Evolutionary conservation across 345 rosid species (phyloP), one percentile per base, ranked within the genome.

Genomic region (Populus davidiana): DNA sequence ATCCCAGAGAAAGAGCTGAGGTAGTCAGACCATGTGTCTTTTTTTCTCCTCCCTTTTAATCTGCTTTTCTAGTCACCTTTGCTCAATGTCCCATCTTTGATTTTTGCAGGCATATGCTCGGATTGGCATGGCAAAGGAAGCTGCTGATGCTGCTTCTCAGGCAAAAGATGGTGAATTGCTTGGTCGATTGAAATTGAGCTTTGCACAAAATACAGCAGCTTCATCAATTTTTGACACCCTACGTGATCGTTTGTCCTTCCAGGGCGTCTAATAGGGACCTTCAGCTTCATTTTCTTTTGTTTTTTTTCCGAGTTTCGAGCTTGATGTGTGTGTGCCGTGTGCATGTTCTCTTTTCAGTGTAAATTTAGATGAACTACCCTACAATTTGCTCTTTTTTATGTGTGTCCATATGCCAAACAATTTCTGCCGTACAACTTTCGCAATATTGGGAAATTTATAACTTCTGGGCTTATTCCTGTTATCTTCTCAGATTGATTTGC

Each of bases 41-140:
- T 43, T 16, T 41, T 10, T 44, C 11, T 23, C 62, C 2, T 66
- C 23, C 43, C 29, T 39, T 18, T 4, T 38, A 29, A 16, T 69
- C 10, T 18, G 54, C 1, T 0, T 70, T 62, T 20, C 14, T 12
- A 10, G 5, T 50, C 16, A 66, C 31, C 36, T 62, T 52, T 61
- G 56, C 31, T 80, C 43, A 75, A 77, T n/a, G 16, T 0, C 25
- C 56, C 56, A n/a, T 69, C 31, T 75, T 20, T 35, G 23, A 25
- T 47, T 65, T 61, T 70, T 20, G n/a, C 84, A 96, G 99, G 91
- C 97, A 50, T 96, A 88, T 81, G 97, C 98, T 79, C 90, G 93
- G 80, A 90, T 96, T 67, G 99, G 95, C 74, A 93, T 96, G 98
- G 98, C 97, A 5, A 93, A 96, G 85, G 99, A 96, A 87, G 98